Evolutionary conservation across 1,284 basidiomycete species (phyloP).

Genomic region (Dichomitus squalens): DNA sequence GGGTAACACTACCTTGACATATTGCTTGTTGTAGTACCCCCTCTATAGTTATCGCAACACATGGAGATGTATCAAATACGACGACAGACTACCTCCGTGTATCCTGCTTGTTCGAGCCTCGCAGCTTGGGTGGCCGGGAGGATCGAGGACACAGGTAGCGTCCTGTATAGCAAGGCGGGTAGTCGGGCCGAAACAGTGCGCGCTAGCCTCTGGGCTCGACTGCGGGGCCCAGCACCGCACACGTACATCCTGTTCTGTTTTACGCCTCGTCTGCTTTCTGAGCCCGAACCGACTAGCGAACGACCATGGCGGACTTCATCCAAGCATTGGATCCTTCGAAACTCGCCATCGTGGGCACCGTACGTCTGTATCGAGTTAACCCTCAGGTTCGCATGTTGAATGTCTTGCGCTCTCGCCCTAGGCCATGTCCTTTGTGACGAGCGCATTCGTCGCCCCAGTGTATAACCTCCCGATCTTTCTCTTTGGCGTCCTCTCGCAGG

Average conservation of each 20-base stretch:
- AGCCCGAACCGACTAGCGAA: background rate
- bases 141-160: no score
- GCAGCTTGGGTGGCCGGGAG: no score
- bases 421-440: slow-evolving; percentile 61
- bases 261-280: background rate
- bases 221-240: no score
- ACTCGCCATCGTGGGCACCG: slow-evolving; percentile 65
- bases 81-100: no score
- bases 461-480: slow-evolving; percentile 79
- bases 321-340: slow-evolving; percentile 72
- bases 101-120: no score
- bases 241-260: no score
- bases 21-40: no score
- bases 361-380: slow-evolving; percentile 35
- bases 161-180: no score
- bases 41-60: no score
- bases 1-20: background rate
- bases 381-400: background rate
- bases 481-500: slow-evolving; percentile 72
- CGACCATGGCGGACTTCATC: slow-evolving; percentile 63
- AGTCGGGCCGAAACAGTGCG: no score
- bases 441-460: slow-evolving; percentile 58
- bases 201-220: no score
- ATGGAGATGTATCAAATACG: no score
- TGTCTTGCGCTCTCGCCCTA: slow-evolving; percentile 22